Evolutionary conservation across 331 rosid species (phyloP).

Genomic region (Malus hybrid): DNA sequence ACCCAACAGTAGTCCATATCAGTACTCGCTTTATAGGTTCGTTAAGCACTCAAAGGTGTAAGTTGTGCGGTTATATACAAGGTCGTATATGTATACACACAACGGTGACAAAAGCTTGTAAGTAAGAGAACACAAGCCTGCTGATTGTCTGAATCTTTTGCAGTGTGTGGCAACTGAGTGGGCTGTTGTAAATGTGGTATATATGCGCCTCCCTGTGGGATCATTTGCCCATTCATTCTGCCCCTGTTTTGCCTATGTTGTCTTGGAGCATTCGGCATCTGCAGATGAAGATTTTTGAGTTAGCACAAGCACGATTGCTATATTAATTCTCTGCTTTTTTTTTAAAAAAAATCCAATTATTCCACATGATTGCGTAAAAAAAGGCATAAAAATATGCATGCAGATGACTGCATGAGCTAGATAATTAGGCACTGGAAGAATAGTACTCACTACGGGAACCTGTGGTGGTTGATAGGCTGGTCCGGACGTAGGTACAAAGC

Average conservation of each 20-base stretch:
- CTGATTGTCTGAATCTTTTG: conserved; percentile 52
- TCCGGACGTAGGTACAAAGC: conserved; percentile 48
- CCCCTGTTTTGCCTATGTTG: conserved; percentile 65
- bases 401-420: too few species aligned
- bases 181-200: conserved; percentile 37
- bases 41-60: too few species aligned
- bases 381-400: too few species aligned
- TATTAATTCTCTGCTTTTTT: too few species aligned
- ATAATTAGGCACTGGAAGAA: conserved; percentile 5
- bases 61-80: not conserved
- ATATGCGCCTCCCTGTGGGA: conserved; percentile 38
- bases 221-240: conserved; percentile 49
- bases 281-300: conserved; percentile 11
- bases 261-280: conserved; percentile 56
- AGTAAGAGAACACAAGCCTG: conserved; percentile 39
- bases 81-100: not conserved
- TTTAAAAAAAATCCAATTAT: too few species aligned
- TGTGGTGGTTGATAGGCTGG: conserved; percentile 54
- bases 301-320: not conserved
- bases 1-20: too few species aligned
- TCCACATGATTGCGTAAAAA: too few species aligned
- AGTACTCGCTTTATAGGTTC: too few species aligned
- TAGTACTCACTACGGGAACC: conserved; percentile 48
- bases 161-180: conserved; percentile 21
- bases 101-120: not conserved